Conservation (phyloP, 192 early-diverging fungal genomes). For the Allomyces arbusculus region DNA sequence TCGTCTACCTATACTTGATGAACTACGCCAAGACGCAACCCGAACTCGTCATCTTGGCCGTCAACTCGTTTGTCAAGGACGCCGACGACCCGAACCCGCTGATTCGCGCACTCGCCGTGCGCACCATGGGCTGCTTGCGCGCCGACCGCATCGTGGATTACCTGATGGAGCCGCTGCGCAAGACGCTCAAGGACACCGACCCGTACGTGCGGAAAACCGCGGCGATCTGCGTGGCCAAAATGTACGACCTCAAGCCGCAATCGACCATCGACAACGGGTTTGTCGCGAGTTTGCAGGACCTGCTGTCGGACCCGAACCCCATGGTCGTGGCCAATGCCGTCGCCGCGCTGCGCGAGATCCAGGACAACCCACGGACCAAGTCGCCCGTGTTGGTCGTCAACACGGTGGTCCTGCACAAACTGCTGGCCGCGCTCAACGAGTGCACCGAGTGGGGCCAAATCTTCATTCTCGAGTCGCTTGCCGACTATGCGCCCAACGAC, state of each 20-base stretch:
- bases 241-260: constrained; percentile 74
- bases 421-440: constrained; percentile 87
- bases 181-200: constrained; percentile 73
- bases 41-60: constrained; percentile 86
- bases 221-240: constrained; percentile 83
- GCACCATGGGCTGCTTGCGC: constrained; percentile 94
- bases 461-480: constrained; percentile 69
- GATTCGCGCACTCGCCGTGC: constrained; percentile 84
- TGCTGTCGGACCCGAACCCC: constrained; percentile 83
- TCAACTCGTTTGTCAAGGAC: constrained; percentile 97
- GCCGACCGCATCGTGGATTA: constrained; percentile 91
- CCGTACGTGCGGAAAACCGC: constrained; percentile 98
- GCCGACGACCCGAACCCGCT: constrained; percentile 85
- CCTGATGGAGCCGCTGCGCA: constrained; percentile 73
- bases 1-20: constrained; percentile 93
- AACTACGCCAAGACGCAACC: constrained; percentile 95
- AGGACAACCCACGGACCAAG: constrained; percentile 37
- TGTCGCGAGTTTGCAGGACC: constrained; percentile 56
- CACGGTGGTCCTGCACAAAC: constrained; percentile 42
- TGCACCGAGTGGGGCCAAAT: constrained; percentile 99
- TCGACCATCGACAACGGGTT: constrained; percentile 87
- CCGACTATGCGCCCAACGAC: constrained; percentile 51
- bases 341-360: constrained; percentile 76
- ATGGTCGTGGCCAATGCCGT: constrained; percentile 97
- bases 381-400: constrained; percentile 62